Evolutionary conservation across 2,329 filamentous ascomycete genomes (phyloP), one percentile per base, ranked within the genome.

Genomic region (Cadophora malorum): DNA sequence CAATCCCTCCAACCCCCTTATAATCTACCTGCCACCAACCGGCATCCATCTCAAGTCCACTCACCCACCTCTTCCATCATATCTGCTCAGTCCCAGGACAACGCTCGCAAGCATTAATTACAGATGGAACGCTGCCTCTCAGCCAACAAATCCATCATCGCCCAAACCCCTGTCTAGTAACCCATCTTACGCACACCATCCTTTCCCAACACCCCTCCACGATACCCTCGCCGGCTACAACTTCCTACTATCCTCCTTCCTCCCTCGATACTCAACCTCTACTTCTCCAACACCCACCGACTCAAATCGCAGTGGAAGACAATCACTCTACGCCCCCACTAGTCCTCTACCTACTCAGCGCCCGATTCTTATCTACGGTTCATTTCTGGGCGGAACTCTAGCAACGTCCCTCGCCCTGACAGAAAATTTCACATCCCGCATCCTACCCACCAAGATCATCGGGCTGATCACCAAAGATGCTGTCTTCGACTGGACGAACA

Each of bases 401-500:
- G 88, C 86, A 33, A 79, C 83, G 16, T 83, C 85, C 1, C 79
- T 90, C 3, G 83, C 87, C 9, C 77, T 90, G 53, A 90, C 86
- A 1, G 86, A 89, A 75, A 79, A 82, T 1, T 79, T 67, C 72
- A 78, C 1, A 16, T 73, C 38, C 81, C 86, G 73, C 80, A 79
- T 31, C 10, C 80, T 35, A 2, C 69, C 69, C 10, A 68, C 67
- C 5, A 65, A 62, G 23, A 79, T 90, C 53, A 81, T 84, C 10
- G 87, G 87, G 8, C 76, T 88, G 38, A 78, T 87, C 19, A 82
- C 83, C 8, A 84, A 84, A 76, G 87, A 90, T 71, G 88, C 86
- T 52, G 82, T 90, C 67, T 90, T 88, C 78, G 85, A 90, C 78
- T 90, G 88, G 88, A 87, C 86, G 66, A 85, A 81, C 76, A 86